Base-by-base conservation (phyloP, 257 asterid genomes). In the Gentiana straminea region DNA sequence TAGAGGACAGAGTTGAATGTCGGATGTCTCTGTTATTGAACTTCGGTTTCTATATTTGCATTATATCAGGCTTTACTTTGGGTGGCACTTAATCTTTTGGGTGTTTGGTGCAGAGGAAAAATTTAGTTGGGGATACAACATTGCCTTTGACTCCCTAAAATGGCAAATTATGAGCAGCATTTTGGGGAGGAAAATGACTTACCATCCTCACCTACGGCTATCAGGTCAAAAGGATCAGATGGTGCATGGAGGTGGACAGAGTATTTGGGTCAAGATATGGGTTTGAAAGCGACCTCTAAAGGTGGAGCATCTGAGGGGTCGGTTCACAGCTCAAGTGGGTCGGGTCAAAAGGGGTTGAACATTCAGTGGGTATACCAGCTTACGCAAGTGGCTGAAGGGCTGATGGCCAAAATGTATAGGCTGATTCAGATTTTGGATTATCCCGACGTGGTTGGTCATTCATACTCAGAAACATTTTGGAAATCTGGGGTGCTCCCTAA, bases 291-390 rank as follows among this genome's bases (percentile, higher is more conserved):
- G 49, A 49, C 59, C 50, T 70, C 70, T 13, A 74, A 64, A 66
- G 68, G 49, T 32, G 83, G 81, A 59, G 86, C 75, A 11, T 68
- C 78, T 50, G 93, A 87, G 51, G 81, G 77, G 13, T 13, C 79
- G 5, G 69, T 65, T 59, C 94, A 79, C 13, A 74, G 73, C 65
- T 69, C 86, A 8, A 68, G 73, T 52, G 73, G 83, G 48, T 68
- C 86, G 49, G 71, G 77, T 33, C 84, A 73, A 35, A 91, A 88
- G 85, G 95, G 95, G 51, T 73, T 92, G 82, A 92, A 85, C 83
- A 81, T 92, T 92, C 97, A 83, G 71, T 92, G 94, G 97, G 89
- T 87, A 57, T 77, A 85, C 73, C 97, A 88, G 89, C 98, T 92
- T 74, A 83, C 83, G 3, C 93, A 76, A 67, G 98, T 92, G 62